Conservation (phyloP, 306 rosid genomes). For the Prunus padus region DNA sequence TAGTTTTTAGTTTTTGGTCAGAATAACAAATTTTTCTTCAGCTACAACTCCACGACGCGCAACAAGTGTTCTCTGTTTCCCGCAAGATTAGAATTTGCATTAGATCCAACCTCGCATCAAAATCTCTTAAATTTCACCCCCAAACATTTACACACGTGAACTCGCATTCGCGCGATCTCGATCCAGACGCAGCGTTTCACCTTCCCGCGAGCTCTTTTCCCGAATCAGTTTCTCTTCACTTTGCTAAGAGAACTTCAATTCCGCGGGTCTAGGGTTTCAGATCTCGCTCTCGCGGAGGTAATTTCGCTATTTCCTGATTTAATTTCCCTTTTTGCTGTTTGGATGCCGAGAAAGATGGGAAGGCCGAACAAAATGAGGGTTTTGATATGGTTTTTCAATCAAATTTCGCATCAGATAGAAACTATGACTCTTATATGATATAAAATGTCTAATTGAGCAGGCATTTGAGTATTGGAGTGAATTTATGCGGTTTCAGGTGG, state of each 20-base stretch:
- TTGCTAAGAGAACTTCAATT: not conserved
- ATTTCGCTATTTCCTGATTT: not conserved
- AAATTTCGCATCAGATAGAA: not conserved
- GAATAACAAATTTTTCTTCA: not conserved
- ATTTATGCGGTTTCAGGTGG: slow-evolving; percentile 25
- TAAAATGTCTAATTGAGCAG: not conserved
- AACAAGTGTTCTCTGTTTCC: not conserved
- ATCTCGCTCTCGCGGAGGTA: slow-evolving; percentile 47
- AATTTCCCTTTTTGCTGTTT: not conserved
- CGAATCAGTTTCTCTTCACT: not conserved
- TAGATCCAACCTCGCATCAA: slow-evolving; percentile 10
- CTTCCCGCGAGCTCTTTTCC: slow-evolving; percentile 1
- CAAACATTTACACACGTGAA: not conserved
- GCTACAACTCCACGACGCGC: not conserved
- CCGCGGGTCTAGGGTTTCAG: slow-evolving; percentile 33
- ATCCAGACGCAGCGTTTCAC: slow-evolving; percentile 33
- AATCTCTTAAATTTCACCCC: not conserved
- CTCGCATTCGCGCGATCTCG: slow-evolving; percentile 15
- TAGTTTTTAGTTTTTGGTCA: not conserved
- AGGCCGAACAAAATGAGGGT: not conserved
- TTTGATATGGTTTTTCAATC: not conserved
- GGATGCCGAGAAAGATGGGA: not conserved
- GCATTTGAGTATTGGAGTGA: slow-evolving; percentile 1
- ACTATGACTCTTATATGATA: not conserved
- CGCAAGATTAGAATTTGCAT: not conserved